phyloP scores from a whole-genome alignment of 1,284 basidiomycete genomes.

The Cryptococcus sp. region DNA sequence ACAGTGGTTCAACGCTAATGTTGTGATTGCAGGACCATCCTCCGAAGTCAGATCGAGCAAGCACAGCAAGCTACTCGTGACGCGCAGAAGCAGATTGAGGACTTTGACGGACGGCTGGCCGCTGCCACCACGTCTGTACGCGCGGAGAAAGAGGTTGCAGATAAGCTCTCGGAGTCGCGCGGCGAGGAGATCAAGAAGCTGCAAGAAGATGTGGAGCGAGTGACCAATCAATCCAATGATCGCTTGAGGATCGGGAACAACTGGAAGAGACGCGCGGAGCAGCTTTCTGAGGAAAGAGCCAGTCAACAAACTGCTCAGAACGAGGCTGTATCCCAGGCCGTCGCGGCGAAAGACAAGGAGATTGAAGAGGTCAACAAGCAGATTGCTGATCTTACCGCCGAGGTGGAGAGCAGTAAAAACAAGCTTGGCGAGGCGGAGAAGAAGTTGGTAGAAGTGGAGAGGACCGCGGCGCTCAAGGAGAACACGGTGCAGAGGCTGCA shows the following conservation, averaged over 20 bases:
- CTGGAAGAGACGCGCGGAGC: slow-evolving; percentile 37
- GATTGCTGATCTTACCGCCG: slow-evolving; percentile 23
- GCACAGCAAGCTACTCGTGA: slow-evolving; percentile 73
- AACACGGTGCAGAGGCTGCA: slow-evolving; percentile 36
- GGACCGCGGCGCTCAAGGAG: slow-evolving; percentile 30
- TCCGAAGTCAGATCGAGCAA: slow-evolving; percentile 71
- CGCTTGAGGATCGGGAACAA: slow-evolving; percentile 41
- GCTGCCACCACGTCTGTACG: slow-evolving; percentile 37
- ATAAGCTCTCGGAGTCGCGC: slow-evolving; percentile 31
- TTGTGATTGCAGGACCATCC: slow-evolving; percentile 54
- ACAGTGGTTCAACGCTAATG: not conserved
- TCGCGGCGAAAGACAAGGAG: slow-evolving; percentile 32
- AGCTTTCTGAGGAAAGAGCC: slow-evolving; percentile 17
- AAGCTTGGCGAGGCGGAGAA: slow-evolving; percentile 38
- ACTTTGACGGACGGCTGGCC: slow-evolving; percentile 40
- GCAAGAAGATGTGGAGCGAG: slow-evolving; percentile 24
- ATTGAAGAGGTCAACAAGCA: slow-evolving; percentile 27
- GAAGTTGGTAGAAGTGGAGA: slow-evolving; percentile 32
- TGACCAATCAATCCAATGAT: slow-evolving; percentile 28
- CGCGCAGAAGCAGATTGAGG: slow-evolving; percentile 34
- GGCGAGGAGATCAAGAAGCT: slow-evolving; percentile 32
- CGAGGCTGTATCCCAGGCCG: slow-evolving; percentile 7
- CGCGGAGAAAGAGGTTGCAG: slow-evolving; percentile 41
- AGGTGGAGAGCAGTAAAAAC: slow-evolving; percentile 30
- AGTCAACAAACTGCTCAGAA: slow-evolving; percentile 12